These are phyloP conservation scores for Botrytis medusae DNA, from an alignment of 2,329 filamentous ascomycete species.

Conservation along the genomic window DNA sequence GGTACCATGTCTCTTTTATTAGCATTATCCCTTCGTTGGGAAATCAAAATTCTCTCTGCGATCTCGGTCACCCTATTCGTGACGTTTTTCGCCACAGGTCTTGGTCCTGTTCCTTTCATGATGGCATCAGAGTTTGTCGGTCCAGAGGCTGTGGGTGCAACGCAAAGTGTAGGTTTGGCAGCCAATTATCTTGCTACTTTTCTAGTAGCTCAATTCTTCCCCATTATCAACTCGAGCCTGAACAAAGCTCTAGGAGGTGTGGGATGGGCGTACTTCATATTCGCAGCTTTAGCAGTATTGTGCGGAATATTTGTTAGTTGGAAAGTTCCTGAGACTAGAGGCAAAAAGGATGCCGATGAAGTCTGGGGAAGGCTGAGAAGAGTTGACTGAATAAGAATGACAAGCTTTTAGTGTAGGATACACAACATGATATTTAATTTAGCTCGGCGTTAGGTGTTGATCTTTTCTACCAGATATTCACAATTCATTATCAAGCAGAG, in stretches of 20 bases:
- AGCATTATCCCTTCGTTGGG: conserved; percentile 75
- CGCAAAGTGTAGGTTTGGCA: conserved; percentile 83
- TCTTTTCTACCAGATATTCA: background rate
- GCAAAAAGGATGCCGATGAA: conserved; percentile 79
- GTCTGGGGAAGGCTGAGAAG: conserved; percentile 74
- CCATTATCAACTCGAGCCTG: conserved; percentile 74
- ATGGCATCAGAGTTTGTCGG: conserved; percentile 87
- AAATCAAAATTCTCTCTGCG: conserved; percentile 73
- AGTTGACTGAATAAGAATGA: conserved; percentile 29
- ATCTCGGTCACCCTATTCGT: conserved; percentile 83
- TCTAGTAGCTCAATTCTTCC: conserved; percentile 92
- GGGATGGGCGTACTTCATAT: conserved; percentile 90
- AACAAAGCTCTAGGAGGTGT: conserved; percentile 63
- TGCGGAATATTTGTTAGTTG: conserved; percentile 71
- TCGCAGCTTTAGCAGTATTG: conserved; percentile 69
- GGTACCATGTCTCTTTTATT: conserved; percentile 74
- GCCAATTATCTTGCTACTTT: conserved; percentile 92
- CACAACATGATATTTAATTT: background rate
- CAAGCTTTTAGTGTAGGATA: background rate
- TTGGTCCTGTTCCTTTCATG: conserved; percentile 94
- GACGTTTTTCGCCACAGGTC: conserved; percentile 81
- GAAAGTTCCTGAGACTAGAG: conserved; percentile 84
- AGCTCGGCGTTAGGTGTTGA: background rate
- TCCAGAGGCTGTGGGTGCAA: conserved; percentile 85
- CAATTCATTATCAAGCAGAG: background rate